Base-by-base conservation (phyloP, 2,329 filamentous ascomycete genomes). In the Alternaria alternata region DNA sequence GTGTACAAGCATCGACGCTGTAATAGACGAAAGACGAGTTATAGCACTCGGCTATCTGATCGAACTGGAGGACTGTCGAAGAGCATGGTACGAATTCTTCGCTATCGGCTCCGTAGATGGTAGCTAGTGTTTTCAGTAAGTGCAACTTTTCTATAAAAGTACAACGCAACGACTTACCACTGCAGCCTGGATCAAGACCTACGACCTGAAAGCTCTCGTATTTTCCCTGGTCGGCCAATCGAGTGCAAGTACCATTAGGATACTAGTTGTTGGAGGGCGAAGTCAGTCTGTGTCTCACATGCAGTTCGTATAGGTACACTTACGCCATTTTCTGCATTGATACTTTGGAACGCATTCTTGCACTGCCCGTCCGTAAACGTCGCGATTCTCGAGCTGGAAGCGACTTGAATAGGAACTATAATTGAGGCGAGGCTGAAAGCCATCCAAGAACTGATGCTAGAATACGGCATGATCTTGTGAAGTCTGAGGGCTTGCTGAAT, bases 11-110 rank as follows among this genome's bases (percentile, higher is more conserved):
- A 18, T 57, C 54, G 39, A 57, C 12, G 47, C 54, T 57, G 47
- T 57, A 57, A 9, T 57, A 57, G 11, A 57, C 54, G 22, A 48
- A 57, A 30, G 54, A 57, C n/a, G 54, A 26, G 18, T 57, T 57
- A 28, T 57, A 51, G 24, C 54, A 57, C 6, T 38, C 18, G 5
- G 38, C 54, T 38, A 57, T 30, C 28, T 38, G 26, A 4, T 39
- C 48, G 48, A 57, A 57, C 16, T 55, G 43, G 14, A 55, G 53
- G 26, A 41, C 20, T 26, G 53, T 55, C n/a, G 53, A 55, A 1
- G 53, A 55, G 43, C 53, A 55, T 4, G 53, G 53, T 3, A 49
- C 44, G 3, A 39, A 55, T 7, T 41, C 32, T 47, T 48, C 44
- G 43, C 34, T 41, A 5, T 55, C 44, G 24, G 43, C 16, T 3